These are phyloP conservation scores for Eucalyptus albens DNA, from an alignment of 345 rosid species.

Conservation along the genomic window DNA sequence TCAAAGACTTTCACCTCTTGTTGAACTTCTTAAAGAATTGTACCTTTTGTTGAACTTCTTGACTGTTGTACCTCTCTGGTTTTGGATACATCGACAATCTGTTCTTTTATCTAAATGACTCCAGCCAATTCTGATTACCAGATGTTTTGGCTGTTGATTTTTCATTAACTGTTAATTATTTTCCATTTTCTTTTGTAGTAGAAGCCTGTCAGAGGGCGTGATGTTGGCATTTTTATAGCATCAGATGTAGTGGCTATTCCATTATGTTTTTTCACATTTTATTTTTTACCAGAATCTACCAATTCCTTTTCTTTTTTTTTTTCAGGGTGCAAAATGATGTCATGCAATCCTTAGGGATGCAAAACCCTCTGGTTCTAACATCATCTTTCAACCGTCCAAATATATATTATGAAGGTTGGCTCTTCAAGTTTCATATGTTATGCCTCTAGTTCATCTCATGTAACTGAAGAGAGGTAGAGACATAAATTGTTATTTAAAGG, in stretches of 20 bases:
- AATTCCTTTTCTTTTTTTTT: neutral
- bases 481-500: neutral
- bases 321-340: constrained; percentile 89
- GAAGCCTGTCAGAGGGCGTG: neutral
- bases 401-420: constrained; percentile 81
- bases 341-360: constrained; percentile 66
- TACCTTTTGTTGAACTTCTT: neutral
- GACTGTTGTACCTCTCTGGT: neutral
- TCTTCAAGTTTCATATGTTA: neutral
- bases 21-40: neutral
- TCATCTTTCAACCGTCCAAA: constrained; percentile 96
- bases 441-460: neutral
- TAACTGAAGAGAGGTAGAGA: neutral
- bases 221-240: neutral
- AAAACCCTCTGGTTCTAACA: constrained; percentile 66
- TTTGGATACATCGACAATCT: neutral
- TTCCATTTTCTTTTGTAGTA: neutral
- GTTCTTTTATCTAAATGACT: neutral
- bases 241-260: neutral
- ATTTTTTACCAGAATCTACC: neutral
- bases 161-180: neutral
- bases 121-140: neutral
- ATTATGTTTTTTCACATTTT: neutral
- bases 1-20: neutral
- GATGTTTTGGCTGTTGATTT: neutral